Evolutionary conservation across 805 yeast genomes (phyloP).

Genomic region (Metschnikowia anglica): DNA sequence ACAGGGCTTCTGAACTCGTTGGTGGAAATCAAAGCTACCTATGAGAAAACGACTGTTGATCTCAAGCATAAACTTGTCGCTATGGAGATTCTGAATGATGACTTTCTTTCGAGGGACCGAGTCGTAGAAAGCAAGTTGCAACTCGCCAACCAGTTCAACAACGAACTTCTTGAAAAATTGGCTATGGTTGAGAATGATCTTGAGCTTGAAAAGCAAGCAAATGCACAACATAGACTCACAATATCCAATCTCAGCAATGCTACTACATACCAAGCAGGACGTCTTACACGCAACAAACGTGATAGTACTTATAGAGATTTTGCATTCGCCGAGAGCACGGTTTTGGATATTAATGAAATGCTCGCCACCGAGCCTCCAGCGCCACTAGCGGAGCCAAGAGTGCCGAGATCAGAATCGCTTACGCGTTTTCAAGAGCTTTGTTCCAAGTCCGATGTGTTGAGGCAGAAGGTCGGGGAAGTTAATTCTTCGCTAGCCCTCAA

Average conservation of each 20-base stretch:
- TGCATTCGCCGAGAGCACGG: constrained; percentile 20
- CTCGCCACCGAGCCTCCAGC: constrained; percentile 19
- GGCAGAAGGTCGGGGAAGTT: constrained; percentile 19
- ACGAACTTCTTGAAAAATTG: constrained; percentile 41
- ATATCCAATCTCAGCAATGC: constrained; percentile 17
- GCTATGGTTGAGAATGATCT: constrained; percentile 45
- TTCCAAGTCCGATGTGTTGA: constrained; percentile 19
- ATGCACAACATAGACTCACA: constrained; percentile 17
- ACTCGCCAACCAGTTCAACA: constrained; percentile 38
- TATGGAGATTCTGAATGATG: constrained; percentile 45
- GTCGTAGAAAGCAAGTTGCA: constrained; percentile 34
- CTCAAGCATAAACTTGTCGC: constrained; percentile 36
- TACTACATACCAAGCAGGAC: not conserved
- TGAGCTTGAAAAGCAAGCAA: constrained; percentile 18
- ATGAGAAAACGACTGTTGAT: constrained; percentile 22
- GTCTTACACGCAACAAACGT: constrained; percentile 9
- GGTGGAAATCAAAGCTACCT: constrained; percentile 14
- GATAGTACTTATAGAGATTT: constrained; percentile 16
- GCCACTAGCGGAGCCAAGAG: not conserved
- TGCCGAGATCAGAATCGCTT: constrained; percentile 31
- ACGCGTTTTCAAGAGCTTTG: constrained; percentile 33
- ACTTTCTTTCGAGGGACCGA: constrained; percentile 40
- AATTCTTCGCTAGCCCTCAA: constrained; percentile 14
- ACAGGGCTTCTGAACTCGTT: constrained; percentile 17
- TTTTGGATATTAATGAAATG: constrained; percentile 21